Percentiles rank a stretch among this genome's conserved stretches.
Conservation (phyloP, 2,329 filamentous ascomycete genomes). For the Verticillium nonalfalfae region DNA sequence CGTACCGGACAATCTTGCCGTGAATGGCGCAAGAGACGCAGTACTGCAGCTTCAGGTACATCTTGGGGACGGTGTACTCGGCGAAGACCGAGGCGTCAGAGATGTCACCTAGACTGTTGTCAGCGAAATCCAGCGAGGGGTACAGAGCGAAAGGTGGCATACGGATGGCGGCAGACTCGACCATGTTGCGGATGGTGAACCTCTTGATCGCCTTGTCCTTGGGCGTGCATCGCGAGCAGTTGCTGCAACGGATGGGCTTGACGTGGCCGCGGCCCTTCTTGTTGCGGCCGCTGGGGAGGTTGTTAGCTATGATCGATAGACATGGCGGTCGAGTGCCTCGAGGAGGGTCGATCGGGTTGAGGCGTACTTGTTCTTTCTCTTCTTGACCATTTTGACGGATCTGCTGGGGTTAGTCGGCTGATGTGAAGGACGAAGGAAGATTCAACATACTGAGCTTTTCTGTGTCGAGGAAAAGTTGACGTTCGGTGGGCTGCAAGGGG, state of each 20-base stretch:
- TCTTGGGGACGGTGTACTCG: constrained; percentile 99
- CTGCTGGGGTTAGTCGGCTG: constrained; percentile 25
- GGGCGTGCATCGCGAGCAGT: constrained; percentile 78
- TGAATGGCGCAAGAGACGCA: constrained; percentile 99
- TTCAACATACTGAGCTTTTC: constrained; percentile 13
- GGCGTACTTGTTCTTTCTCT: constrained; percentile 63
- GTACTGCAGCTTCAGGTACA: constrained; percentile 99
- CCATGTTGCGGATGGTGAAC: constrained; percentile 99
- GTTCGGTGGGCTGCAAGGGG: constrained; percentile 8
- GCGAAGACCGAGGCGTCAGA: constrained; percentile 98
- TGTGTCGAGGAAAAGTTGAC: constrained; percentile 4
- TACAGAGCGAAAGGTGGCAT: constrained; percentile 22
- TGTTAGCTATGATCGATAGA: constrained; percentile 12
- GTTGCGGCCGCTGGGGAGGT: constrained; percentile 76
- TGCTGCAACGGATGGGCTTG: constrained; percentile 87
- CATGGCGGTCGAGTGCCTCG: neutral
- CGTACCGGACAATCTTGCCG: constrained; percentile 99
- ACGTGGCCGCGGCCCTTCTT: constrained; percentile 99
- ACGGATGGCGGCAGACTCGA: constrained; percentile 99
- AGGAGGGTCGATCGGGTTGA: constrained; percentile 7
- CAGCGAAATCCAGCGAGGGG: neutral
- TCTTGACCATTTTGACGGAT: constrained; percentile 64
- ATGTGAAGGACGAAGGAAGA: constrained; percentile 12
- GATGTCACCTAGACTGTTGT: constrained; percentile 77
- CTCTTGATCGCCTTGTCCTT: constrained; percentile 99